Evolutionary conservation across 2,329 filamentous ascomycete species (phyloP).

Genomic region (Laburnicola sp.): DNA sequence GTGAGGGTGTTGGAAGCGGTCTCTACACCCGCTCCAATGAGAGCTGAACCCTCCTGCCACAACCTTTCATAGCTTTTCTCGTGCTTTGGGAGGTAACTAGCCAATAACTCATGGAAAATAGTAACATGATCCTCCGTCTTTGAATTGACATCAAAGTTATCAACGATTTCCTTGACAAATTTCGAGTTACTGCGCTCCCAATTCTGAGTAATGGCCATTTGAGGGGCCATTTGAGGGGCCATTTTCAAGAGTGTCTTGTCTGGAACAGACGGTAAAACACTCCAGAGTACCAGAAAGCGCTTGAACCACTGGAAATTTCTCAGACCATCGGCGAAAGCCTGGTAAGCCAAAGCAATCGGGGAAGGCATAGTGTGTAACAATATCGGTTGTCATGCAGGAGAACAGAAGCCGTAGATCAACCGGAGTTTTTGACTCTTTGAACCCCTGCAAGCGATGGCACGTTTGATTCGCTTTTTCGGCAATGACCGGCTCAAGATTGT

Average conservation of each 20-base stretch:
- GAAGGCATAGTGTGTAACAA: background rate
- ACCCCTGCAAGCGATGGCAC: background rate
- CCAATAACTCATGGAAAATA: slow-evolving; percentile 7
- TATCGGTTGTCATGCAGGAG: background rate
- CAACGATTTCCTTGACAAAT: background rate
- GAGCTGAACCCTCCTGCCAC: slow-evolving; percentile 20
- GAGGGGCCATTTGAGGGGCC: background rate
- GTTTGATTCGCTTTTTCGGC: background rate
- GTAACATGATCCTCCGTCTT: background rate
- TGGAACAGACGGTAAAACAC: background rate
- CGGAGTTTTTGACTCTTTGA: background rate
- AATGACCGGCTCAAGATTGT: background rate
- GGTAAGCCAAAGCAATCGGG: background rate
- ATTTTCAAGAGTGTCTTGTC: background rate
- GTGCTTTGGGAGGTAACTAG: background rate
- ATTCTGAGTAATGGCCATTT: background rate
- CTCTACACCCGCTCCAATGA: slow-evolving; percentile 26
- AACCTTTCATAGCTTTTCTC: slow-evolving; percentile 8
- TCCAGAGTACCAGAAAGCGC: background rate
- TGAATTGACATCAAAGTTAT: background rate
- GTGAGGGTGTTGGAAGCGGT: slow-evolving; percentile 14
- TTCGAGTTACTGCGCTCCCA: background rate
- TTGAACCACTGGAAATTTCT: slow-evolving; percentile 1
- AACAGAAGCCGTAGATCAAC: background rate
- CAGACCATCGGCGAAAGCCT: background rate